Percentiles rank a stretch among this genome's conserved stretches.
These are phyloP conservation scores for Clavaria fumosa DNA, from an alignment of 768 basidiomycete genomes.

Conservation along the genomic window DNA sequence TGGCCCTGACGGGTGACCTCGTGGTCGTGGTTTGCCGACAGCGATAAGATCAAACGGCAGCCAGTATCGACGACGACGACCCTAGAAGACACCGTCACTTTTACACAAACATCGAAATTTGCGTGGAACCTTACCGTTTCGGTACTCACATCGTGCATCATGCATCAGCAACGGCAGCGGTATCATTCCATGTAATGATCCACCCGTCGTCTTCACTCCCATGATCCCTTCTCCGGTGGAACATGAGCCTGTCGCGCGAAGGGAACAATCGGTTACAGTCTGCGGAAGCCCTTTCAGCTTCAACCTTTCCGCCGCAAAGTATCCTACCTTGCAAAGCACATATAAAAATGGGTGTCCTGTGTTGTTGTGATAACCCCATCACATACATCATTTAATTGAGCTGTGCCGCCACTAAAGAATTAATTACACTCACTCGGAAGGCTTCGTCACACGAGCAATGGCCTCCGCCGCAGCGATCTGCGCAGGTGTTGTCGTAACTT, in stretches of 20 bases:
- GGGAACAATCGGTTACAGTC: constrained; percentile 64
- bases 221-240: constrained; percentile 64
- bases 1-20: too few species aligned
- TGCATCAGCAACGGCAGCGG: constrained; percentile 12
- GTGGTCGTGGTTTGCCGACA: too few species aligned
- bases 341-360: constrained; percentile 69
- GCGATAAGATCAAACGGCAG: too few species aligned
- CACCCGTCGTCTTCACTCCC: constrained; percentile 33
- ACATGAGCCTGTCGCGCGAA: constrained; percentile 48
- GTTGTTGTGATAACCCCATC: not conserved
- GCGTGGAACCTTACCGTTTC: too few species aligned
- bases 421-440: constrained; percentile 38
- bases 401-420: too few species aligned
- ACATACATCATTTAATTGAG: too few species aligned
- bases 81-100: too few species aligned
- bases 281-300: constrained; percentile 16
- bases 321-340: constrained; percentile 53
- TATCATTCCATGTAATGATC: constrained; percentile 63
- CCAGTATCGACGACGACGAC: too few species aligned
- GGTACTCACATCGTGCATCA: constrained; percentile 5
- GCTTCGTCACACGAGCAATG: constrained; percentile 39
- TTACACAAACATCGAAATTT: too few species aligned
- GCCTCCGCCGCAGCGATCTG: constrained; percentile 23
- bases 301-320: too few species aligned
- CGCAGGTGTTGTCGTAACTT: too few species aligned